Conservation (phyloP, 257 asterid genomes). For the Ligustrum vulgare region DNA sequence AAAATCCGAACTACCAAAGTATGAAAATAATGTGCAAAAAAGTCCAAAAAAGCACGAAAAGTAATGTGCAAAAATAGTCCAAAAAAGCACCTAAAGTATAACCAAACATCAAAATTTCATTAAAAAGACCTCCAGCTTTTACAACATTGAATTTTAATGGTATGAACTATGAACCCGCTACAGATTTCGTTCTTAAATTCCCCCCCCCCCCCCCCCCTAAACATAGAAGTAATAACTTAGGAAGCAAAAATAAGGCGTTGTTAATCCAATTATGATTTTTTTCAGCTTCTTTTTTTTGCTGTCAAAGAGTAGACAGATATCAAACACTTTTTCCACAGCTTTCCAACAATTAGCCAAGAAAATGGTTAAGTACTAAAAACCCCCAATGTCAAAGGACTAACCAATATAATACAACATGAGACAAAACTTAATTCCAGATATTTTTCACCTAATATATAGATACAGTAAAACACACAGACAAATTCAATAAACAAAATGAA, state of each 20-base stretch:
- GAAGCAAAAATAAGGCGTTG: not conserved
- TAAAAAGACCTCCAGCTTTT: not conserved
- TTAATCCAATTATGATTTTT: not conserved
- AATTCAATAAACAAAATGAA: not conserved
- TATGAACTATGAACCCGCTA: not conserved
- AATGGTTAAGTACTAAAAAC: not conserved
- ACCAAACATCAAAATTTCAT: not conserved
- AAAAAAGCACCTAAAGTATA: not conserved
- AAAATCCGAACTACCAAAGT: not conserved
- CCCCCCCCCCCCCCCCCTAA: no score
- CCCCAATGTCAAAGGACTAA: not conserved
- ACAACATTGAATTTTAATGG: not conserved
- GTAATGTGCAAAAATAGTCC: no score
- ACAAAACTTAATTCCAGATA: slow-evolving; percentile 20
- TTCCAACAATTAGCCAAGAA: slow-evolving; percentile 3
- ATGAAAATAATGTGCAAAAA: not conserved
- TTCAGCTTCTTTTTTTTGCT: not conserved
- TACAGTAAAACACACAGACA: not conserved
- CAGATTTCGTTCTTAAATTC: not conserved
- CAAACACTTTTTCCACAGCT: slow-evolving; percentile 18
- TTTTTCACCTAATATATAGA: not conserved
- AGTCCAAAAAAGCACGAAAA: no score
- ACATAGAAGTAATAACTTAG: not conserved
- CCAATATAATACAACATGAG: slow-evolving; percentile 6
- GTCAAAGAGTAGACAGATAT: not conserved